Percentiles rank a stretch among this genome's conserved stretches.
Evolutionary conservation across 768 basidiomycete genomes (phyloP).

Genomic region (Tremella yokohamensis): DNA sequence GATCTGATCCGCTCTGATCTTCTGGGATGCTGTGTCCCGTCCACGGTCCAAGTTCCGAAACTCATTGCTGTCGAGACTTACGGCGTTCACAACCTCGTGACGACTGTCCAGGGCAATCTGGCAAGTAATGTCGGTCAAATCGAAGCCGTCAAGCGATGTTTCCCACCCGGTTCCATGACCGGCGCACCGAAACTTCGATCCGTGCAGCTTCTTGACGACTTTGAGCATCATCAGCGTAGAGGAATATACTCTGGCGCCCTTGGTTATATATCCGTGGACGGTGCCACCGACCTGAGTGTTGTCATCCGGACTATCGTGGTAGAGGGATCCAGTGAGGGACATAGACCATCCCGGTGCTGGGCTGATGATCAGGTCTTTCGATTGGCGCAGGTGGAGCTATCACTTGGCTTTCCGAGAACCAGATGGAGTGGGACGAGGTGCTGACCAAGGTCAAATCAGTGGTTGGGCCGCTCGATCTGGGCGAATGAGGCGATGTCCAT

Average conservation of each 20-base stretch:
- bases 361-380: conserved; percentile 2
- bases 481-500: background rate
- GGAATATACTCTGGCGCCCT: conserved; percentile 87
- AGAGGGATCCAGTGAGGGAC: conserved; percentile 30
- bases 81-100: conserved; percentile 92
- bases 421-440: conserved; percentile 94
- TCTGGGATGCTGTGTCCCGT: conserved; percentile 69
- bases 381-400: conserved; percentile 95
- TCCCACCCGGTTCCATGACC: conserved; percentile 93
- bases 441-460: conserved; percentile 64
- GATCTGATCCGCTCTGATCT: conserved; percentile 93
- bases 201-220: conserved; percentile 76
- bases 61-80: conserved; percentile 88
- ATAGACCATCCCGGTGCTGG: background rate
- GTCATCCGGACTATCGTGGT: conserved; percentile 83
- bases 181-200: conserved; percentile 94
- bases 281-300: conserved; percentile 87
- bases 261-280: conserved; percentile 86
- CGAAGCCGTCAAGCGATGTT: conserved; percentile 70
- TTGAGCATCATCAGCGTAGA: conserved; percentile 66
- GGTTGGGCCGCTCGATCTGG: conserved; percentile 15
- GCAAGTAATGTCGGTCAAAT: conserved; percentile 59
- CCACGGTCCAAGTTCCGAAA: conserved; percentile 73
- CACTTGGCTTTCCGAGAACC: conserved; percentile 80
- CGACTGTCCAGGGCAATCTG: conserved; percentile 76